Evolutionary conservation across 768 basidiomycete species (phyloP).

Genomic region (Lentinula guzmanii): DNA sequence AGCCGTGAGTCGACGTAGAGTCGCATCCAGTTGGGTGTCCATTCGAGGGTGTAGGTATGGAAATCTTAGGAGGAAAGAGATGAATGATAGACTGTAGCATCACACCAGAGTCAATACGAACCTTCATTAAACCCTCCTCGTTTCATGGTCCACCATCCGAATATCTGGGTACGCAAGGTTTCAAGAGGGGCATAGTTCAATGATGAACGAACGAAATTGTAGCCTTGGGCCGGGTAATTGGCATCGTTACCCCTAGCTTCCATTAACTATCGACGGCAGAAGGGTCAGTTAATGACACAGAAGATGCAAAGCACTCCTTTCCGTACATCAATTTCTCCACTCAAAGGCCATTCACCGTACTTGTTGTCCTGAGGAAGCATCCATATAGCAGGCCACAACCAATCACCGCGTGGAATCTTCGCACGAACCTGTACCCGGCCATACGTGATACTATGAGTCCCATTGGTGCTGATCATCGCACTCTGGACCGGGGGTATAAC

Average conservation of each 20-base stretch:
- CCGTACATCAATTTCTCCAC: slow-evolving; percentile 46
- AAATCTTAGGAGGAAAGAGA: slow-evolving; percentile 26
- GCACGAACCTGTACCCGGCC: slow-evolving; percentile 33
- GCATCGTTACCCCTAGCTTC: slow-evolving; percentile 57
- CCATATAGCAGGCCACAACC: slow-evolving; percentile 56
- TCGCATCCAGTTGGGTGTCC: slow-evolving; percentile 65
- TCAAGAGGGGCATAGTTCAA: slow-evolving; percentile 65
- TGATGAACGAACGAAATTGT: slow-evolving; percentile 51
- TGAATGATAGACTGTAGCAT: background rate
- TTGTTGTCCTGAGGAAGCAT: slow-evolving; percentile 61
- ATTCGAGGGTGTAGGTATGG: slow-evolving; percentile 76
- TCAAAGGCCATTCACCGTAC: slow-evolving; percentile 61
- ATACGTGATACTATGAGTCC: slow-evolving; percentile 43
- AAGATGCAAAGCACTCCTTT: slow-evolving; percentile 15
- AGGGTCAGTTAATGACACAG: slow-evolving; percentile 26
- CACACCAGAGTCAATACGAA: slow-evolving; percentile 25
- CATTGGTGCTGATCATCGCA: slow-evolving; percentile 67
- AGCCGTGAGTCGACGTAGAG: slow-evolving; percentile 74
- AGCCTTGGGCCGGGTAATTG: slow-evolving; percentile 49
- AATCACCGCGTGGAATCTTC: slow-evolving; percentile 50
- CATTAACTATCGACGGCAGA: slow-evolving; percentile 33
- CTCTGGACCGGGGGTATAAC: slow-evolving; percentile 74
- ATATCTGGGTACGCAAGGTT: slow-evolving; percentile 42
- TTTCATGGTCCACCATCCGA: slow-evolving; percentile 57
- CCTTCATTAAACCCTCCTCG: slow-evolving; percentile 33